These are phyloP conservation scores for Aleurites moluccanus DNA, from an alignment of 441 rosid species.

Conservation along the genomic window DNA sequence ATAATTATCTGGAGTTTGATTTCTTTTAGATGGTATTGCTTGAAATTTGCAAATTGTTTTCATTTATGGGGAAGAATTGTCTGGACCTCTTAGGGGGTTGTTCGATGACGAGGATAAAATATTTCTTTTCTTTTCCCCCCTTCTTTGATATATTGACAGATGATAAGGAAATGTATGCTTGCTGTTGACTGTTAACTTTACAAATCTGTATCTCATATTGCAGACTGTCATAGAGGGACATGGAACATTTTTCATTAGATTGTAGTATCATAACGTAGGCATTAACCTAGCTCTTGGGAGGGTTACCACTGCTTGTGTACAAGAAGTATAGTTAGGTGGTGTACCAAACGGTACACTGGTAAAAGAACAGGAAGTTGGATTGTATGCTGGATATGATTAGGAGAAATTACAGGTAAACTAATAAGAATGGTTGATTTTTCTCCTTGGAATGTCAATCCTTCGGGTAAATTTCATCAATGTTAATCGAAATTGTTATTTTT, in stretches of 20 bases:
- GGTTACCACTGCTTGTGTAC: not conserved
- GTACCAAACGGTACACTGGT: not conserved
- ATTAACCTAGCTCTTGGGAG: not conserved
- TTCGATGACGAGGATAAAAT: constrained; percentile 34
- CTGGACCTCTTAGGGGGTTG: constrained; percentile 34
- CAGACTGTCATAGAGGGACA: not conserved
- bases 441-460: no score
- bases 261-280: not conserved
- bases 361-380: not conserved
- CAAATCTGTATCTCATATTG: constrained; percentile 23
- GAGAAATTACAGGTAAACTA: not conserved
- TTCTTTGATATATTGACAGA: constrained; percentile 30
- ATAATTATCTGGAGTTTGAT: constrained; percentile 93
- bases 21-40: constrained; percentile 66
- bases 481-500: no score
- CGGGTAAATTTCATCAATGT: not conserved
- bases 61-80: constrained; percentile 34
- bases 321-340: not conserved
- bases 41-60: constrained; percentile 35
- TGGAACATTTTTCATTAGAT: not conserved
- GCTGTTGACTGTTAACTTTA: constrained; percentile 29
- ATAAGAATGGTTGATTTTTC: not conserved
- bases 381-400: not conserved
- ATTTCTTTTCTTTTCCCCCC: constrained; percentile 17
- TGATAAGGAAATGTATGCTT: constrained; percentile 45